Conservation (phyloP, 257 asterid genomes). For the Paraleonurus japonicus region DNA sequence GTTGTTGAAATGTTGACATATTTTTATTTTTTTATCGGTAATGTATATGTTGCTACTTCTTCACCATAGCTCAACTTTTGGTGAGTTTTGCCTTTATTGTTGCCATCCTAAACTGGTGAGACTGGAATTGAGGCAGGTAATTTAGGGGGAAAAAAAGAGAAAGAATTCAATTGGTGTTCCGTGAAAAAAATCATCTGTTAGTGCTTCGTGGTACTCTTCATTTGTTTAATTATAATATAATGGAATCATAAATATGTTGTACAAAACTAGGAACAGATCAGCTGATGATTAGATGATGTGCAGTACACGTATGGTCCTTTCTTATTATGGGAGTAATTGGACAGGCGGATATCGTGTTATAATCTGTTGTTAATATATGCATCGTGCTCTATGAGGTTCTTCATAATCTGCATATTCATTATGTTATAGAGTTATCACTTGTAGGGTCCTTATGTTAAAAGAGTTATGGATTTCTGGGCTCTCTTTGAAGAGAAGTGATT, state of each 20-base stretch:
- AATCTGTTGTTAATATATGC: not conserved
- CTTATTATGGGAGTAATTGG: not conserved
- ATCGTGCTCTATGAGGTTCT: not conserved
- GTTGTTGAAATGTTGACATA: not conserved
- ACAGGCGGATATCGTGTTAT: not conserved
- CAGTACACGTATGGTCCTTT: no score
- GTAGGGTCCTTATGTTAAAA: no score
- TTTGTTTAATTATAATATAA: not conserved
- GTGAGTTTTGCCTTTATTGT: constrained; percentile 6
- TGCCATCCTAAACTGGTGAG: not conserved
- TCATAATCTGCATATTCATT: not conserved
- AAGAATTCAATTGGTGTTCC: not conserved
- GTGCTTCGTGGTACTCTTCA: not conserved
- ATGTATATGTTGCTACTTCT: not conserved
- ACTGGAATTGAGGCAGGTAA: not conserved
- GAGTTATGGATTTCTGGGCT: not conserved
- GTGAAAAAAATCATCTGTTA: not conserved
- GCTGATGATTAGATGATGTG: no score
- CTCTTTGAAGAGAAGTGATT: not conserved
- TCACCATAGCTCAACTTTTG: not conserved
- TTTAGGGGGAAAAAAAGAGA: not conserved
- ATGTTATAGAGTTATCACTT: not conserved
- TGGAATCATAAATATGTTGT: no score
- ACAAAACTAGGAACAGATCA: no score
- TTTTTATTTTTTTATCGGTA: not conserved